Percentiles rank a stretch among this genome's conserved stretches.
Evolutionary conservation across 306 rosid genomes (phyloP).

Genomic region (Gastrolobium villosum): DNA sequence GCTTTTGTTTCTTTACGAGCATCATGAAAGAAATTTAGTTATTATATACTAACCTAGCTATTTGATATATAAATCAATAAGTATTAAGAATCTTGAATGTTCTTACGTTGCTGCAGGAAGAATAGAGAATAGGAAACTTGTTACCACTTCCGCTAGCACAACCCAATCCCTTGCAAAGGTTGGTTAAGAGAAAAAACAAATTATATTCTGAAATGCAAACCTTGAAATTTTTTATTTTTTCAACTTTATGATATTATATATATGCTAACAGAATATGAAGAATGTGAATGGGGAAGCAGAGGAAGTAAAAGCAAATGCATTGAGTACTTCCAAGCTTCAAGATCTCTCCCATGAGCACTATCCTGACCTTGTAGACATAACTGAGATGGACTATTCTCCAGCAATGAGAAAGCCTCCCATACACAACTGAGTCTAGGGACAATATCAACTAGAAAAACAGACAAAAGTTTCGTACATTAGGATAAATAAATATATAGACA

Average conservation of each 20-base stretch:
- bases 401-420: constrained; percentile 87
- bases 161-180: constrained; percentile 62
- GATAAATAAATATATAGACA: constrained; percentile 45
- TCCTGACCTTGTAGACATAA: constrained; percentile 63
- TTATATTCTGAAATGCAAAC: constrained; percentile 1
- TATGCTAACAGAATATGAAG: constrained; percentile 60
- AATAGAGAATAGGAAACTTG: constrained; percentile 73
- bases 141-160: constrained; percentile 59
- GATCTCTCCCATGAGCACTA: constrained; percentile 48
- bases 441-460: constrained; percentile 14
- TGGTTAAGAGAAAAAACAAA: constrained; percentile 49
- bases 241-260: constrained; percentile 28
- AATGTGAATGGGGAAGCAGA: constrained; percentile 42
- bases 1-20: too few species aligned
- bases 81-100: constrained; percentile 52
- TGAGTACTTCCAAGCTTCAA: constrained; percentile 42
- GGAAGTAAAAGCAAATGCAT: constrained; percentile 45
- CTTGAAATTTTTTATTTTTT: neutral
- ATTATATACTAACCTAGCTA: constrained; percentile 6
- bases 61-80: constrained; percentile 11
- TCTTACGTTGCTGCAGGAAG: constrained; percentile 76
- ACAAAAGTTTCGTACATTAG: constrained; percentile 31
- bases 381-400: constrained; percentile 94
- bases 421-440: constrained; percentile 65
- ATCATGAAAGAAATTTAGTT: constrained; percentile 19